Percentiles rank a stretch among this genome's conserved stretches.
Conservation (phyloP, 2,329 filamentous ascomycete genomes). For the Didymosphaeria variabile region DNA sequence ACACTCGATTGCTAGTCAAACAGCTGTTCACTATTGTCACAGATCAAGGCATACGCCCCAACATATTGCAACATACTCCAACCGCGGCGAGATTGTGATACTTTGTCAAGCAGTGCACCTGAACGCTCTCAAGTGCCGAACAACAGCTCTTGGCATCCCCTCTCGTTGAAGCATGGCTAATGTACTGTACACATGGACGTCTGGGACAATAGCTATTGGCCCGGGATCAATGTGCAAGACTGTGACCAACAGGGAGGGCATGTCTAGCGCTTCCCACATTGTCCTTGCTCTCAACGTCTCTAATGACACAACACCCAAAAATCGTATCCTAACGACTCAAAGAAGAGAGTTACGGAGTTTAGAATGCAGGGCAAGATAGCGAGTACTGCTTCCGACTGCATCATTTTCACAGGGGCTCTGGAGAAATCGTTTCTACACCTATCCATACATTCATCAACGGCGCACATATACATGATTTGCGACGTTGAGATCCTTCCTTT, state of each 20-base stretch:
- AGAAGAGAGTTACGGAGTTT: neutral
- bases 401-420: neutral
- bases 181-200: neutral
- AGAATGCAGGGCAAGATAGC: neutral
- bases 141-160: neutral
- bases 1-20: neutral
- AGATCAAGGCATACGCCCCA: neutral
- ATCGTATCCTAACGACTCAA: neutral
- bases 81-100: neutral
- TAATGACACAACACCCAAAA: neutral
- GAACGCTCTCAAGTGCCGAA: neutral
- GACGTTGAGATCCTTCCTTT: neutral
- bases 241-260: neutral
- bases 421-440: neutral
- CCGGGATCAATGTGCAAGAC: neutral
- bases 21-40: neutral
- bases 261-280: neutral
- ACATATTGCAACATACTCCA: neutral
- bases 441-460: neutral
- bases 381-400: neutral
- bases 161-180: neutral
- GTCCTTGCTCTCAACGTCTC: neutral
- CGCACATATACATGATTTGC: neutral
- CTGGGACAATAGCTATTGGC: neutral
- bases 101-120: neutral